Evolutionary conservation across 768 basidiomycete genomes (phyloP).

Genomic region (Hygrocybe punicea): DNA sequence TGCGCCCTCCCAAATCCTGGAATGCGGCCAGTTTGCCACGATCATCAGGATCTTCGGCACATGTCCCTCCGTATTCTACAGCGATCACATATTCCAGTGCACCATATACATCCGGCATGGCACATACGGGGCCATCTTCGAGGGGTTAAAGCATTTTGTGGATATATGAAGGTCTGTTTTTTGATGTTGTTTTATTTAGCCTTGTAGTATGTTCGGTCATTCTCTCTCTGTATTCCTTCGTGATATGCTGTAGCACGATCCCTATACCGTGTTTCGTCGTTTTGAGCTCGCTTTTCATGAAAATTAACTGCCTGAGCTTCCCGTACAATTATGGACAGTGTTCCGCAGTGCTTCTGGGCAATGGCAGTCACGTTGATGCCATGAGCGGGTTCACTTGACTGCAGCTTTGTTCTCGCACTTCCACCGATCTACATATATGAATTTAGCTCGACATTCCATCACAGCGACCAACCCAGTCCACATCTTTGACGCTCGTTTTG

Average conservation of each 20-base stretch:
- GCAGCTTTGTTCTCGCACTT: too few species aligned
- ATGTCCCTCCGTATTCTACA: neutral
- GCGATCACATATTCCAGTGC: neutral
- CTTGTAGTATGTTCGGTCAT: neutral
- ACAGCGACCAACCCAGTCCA: constrained; percentile 70
- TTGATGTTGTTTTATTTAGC: neutral
- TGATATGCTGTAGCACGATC: too few species aligned
- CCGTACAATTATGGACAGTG: too few species aligned
- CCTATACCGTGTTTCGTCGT: too few species aligned
- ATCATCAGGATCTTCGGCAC: neutral
- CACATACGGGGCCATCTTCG: neutral
- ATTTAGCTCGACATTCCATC: constrained; percentile 82
- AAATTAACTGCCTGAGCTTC: too few species aligned
- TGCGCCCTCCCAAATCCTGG: constrained; percentile 78
- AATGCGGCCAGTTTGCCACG: constrained; percentile 43
- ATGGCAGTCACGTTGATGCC: too few species aligned
- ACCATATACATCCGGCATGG: neutral
- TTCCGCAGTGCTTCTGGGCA: too few species aligned
- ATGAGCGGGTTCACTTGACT: neutral
- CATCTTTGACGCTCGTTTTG: constrained; percentile 75
- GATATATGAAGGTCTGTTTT: neutral
- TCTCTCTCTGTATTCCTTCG: too few species aligned
- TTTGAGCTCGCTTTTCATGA: too few species aligned
- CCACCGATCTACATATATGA: constrained; percentile 50
- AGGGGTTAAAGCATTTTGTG: neutral